Evolutionary conservation across 192 early-diverging fungal genomes (phyloP).

Genomic region (Geosiphon pyriformis): DNA sequence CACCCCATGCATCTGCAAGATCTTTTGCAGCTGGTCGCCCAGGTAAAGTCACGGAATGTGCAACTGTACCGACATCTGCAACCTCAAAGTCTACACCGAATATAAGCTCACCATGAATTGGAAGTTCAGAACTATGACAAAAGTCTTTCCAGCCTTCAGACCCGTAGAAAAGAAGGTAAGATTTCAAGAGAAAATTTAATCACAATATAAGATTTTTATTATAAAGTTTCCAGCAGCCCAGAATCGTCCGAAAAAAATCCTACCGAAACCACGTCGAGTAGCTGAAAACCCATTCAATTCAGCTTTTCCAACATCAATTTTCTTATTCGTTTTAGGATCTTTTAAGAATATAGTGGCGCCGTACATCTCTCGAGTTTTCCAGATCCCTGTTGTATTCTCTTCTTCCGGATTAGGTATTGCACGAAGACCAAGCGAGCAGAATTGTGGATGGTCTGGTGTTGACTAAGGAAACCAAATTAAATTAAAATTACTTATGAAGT

Average conservation of each 20-base stretch:
- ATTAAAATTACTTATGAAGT: too few species aligned
- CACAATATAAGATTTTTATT: neutral
- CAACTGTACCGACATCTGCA: neutral
- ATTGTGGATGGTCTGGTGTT: neutral
- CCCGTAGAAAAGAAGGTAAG: neutral
- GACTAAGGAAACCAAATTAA: too few species aligned
- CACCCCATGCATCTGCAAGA: constrained; percentile 10
- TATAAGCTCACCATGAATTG: neutral
- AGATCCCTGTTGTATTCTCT: neutral
- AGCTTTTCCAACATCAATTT: neutral
- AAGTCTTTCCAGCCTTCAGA: constrained; percentile 7
- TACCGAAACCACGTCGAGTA: neutral
- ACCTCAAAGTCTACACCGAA: neutral
- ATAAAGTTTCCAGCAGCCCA: too few species aligned
- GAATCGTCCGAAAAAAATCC: too few species aligned
- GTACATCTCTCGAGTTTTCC: neutral
- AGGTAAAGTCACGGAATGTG: neutral
- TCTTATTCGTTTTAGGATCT: neutral
- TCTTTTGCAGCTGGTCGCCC: neutral
- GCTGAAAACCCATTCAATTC: constrained; percentile 4
- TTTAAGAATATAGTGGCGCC: neutral
- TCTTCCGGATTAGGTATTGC: neutral
- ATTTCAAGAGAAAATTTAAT: neutral
- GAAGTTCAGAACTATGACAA: neutral
- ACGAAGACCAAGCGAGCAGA: neutral